These are phyloP conservation scores for Chernovozyma aurita DNA, from an alignment of 1,139 yeast genomes.

Conservation along the genomic window DNA sequence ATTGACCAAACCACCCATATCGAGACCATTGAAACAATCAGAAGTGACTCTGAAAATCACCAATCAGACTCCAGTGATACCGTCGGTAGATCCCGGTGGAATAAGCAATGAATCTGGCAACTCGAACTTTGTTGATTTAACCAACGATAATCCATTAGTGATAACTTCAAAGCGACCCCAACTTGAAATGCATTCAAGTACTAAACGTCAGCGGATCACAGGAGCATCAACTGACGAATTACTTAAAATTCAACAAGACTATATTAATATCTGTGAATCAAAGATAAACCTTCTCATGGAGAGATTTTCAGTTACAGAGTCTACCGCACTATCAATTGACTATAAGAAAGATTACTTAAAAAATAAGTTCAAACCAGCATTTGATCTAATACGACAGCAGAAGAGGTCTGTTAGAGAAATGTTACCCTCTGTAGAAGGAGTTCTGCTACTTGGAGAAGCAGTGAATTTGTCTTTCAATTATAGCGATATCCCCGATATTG, in stretches of 20 bases:
- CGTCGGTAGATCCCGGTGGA: too few relatives aligned
- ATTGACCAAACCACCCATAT: too few relatives aligned
- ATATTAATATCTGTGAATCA: slow-evolving; percentile 19
- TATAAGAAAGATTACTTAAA: slow-evolving; percentile 24
- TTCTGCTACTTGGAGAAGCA: slow-evolving; percentile 1
- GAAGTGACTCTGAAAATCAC: too few relatives aligned
- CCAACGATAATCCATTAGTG: background rate
- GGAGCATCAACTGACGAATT: background rate
- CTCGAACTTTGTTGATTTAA: slow-evolving; percentile 2
- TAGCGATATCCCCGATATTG: slow-evolving; percentile 5
- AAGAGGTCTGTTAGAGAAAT: slow-evolving; percentile 1
- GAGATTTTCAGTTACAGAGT: slow-evolving; percentile 26
- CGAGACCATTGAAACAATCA: too few relatives aligned
- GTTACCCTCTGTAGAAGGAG: slow-evolving; percentile 5
- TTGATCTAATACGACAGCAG: slow-evolving; percentile 10
- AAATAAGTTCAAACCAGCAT: slow-evolving; percentile 19
- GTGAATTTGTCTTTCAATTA: slow-evolving; percentile 4
- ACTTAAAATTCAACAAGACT: slow-evolving; percentile 12
- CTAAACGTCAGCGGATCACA: background rate
- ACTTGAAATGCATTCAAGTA: background rate
- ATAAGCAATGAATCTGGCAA: too few relatives aligned
- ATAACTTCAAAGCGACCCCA: background rate
- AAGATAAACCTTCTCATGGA: slow-evolving; percentile 24
- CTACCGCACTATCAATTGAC: slow-evolving; percentile 33
- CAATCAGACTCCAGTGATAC: too few relatives aligned